These are phyloP conservation scores for Reutealis trisperma DNA, from an alignment of 345 rosid species.

Conservation along the genomic window DNA sequence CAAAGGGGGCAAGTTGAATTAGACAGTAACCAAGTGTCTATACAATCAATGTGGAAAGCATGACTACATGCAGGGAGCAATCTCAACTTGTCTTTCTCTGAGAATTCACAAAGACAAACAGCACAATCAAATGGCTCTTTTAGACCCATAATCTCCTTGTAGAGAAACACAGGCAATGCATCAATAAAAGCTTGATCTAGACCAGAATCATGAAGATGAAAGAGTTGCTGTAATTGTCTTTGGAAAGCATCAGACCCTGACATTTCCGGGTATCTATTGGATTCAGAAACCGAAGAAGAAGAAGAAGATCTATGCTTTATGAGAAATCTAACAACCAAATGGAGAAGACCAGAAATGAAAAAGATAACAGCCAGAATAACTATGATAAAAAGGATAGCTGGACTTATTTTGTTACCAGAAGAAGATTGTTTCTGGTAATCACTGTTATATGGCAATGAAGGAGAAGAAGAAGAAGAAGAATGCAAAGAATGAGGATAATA, in stretches of 20 bases:
- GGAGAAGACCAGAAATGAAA: slow-evolving; percentile 73
- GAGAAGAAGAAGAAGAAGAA: slow-evolving; percentile 34
- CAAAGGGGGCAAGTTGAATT: slow-evolving; percentile 95
- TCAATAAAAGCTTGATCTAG: slow-evolving; percentile 86
- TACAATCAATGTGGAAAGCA: slow-evolving; percentile 89
- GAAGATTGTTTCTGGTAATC: slow-evolving; percentile 43
- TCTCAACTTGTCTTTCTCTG: slow-evolving; percentile 65
- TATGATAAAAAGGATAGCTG: slow-evolving; percentile 60
- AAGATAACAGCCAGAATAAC: slow-evolving; percentile 62
- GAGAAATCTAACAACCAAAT: slow-evolving; percentile 58
- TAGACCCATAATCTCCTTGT: slow-evolving; percentile 64
- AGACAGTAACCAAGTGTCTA: slow-evolving; percentile 88
- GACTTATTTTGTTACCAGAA: slow-evolving; percentile 53
- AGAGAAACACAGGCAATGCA: slow-evolving; percentile 78
- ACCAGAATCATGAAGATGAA: slow-evolving; percentile 90
- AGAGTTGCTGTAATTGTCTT: slow-evolving; percentile 86
- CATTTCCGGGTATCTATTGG: slow-evolving; percentile 54
- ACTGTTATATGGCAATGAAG: slow-evolving; percentile 32
- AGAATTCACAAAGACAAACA: slow-evolving; percentile 82
- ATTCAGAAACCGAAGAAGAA: slow-evolving; percentile 50
- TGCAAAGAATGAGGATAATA: slow-evolving; percentile 27
- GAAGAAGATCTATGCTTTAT: slow-evolving; percentile 60
- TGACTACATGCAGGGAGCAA: slow-evolving; percentile 85
- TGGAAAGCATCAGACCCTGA: slow-evolving; percentile 68
- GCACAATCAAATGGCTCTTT: slow-evolving; percentile 93